phyloP scores from a whole-genome alignment of 441 rosid genomes.

The Biscutella laevigata region DNA sequence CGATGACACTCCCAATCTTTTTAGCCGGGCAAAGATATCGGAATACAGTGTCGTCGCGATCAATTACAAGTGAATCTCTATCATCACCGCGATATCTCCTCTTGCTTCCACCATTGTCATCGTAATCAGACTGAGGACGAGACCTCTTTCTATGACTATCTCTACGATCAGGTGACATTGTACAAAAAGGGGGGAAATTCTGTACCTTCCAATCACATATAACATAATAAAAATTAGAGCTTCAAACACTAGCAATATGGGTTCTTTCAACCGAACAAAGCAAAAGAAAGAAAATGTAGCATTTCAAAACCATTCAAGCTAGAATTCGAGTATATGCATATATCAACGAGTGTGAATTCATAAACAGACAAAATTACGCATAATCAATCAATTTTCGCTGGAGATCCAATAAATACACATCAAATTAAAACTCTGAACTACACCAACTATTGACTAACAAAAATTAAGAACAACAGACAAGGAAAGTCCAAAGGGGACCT shows the following conservation, averaged over 20 bases:
- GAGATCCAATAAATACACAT: neutral
- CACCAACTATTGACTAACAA: neutral
- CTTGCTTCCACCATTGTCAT: constrained; percentile 53
- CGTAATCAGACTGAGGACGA: constrained; percentile 59
- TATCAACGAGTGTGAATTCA: neutral
- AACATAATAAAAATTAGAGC: constrained; percentile 9
- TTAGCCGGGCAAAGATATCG: constrained; percentile 74
- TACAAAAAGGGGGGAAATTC: neutral
- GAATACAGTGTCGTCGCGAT: constrained; percentile 64
- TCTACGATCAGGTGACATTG: constrained; percentile 64
- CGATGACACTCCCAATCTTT: constrained; percentile 93
- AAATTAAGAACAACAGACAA: too few relatives aligned
- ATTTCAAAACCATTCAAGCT: neutral
- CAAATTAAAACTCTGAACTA: neutral
- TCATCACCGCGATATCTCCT: constrained; percentile 67
- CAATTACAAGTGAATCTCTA: constrained; percentile 53
- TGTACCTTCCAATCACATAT: constrained; percentile 12
- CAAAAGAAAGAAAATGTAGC: neutral
- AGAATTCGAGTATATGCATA: neutral
- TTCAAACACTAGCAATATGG: neutral
- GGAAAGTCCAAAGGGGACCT: too few relatives aligned
- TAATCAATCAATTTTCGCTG: neutral
- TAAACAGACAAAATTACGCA: too few relatives aligned
- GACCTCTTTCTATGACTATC: constrained; percentile 74
- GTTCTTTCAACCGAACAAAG: neutral